These are phyloP conservation scores for Aphanocladium album DNA, from an alignment of 2,329 filamentous ascomycete genomes.

Conservation along the genomic window DNA sequence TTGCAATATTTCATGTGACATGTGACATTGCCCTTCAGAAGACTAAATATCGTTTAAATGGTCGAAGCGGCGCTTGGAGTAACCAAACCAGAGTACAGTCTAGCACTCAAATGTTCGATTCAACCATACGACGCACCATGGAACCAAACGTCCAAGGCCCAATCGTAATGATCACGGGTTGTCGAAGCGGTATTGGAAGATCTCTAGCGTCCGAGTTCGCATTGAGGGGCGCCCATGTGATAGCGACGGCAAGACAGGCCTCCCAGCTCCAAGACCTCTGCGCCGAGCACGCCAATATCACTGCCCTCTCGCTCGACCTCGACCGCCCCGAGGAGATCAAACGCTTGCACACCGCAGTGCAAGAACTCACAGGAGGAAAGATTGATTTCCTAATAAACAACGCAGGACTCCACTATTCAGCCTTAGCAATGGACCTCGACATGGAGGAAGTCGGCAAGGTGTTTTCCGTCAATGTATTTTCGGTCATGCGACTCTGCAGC, in stretches of 20 bases:
- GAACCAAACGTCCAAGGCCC: background rate
- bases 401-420: slow-evolving; percentile 15
- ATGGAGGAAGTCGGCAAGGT: slow-evolving; percentile 12
- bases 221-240: slow-evolving; percentile 12
- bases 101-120: background rate
- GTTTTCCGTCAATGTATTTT: slow-evolving; percentile 16
- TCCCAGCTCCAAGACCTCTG: slow-evolving; percentile 14
- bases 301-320: slow-evolving; percentile 14
- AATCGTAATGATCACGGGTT: slow-evolving; percentile 14
- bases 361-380: slow-evolving; percentile 11
- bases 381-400: slow-evolving; percentile 17
- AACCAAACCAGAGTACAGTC: background rate
- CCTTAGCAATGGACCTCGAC: slow-evolving; percentile 14
- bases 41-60: background rate
- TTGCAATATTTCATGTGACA: background rate
- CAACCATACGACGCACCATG: background rate
- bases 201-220: slow-evolving; percentile 13
- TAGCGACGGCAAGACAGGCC: slow-evolving; percentile 15
- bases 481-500: slow-evolving; percentile 16
- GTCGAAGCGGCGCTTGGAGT: background rate
- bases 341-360: slow-evolving; percentile 6
- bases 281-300: slow-evolving; percentile 14
- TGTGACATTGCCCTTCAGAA: background rate
- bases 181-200: slow-evolving; percentile 16
- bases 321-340: slow-evolving; percentile 1